Conservation (phyloP, 169 alveolate species). For the Plasmodium fragile region DNA sequence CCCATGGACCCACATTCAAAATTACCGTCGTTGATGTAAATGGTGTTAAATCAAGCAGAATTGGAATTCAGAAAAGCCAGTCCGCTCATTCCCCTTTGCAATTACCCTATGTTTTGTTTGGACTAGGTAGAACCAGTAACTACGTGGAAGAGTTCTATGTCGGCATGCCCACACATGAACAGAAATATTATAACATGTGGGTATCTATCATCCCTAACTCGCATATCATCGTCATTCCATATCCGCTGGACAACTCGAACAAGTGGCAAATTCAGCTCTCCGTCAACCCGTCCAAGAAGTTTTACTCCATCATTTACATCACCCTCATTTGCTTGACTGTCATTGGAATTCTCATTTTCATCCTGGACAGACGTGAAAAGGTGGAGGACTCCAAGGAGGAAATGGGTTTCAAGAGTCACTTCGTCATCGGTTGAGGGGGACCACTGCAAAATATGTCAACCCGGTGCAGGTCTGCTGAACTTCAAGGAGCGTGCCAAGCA, state of each 20-base stretch:
- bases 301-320: slow-evolving; percentile 78
- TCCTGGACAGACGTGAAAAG: slow-evolving; percentile 83
- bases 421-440: slow-evolving; percentile 54
- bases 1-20: slow-evolving; percentile 84
- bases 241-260: slow-evolving; percentile 79
- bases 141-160: slow-evolving; percentile 90
- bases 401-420: slow-evolving; percentile 82
- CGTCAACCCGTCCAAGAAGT: slow-evolving; percentile 84
- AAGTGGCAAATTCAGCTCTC: slow-evolving; percentile 86
- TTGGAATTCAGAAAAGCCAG: slow-evolving; percentile 79
- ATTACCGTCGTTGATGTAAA: slow-evolving; percentile 85
- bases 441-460: neutral
- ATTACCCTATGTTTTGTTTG: slow-evolving; percentile 79
- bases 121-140: slow-evolving; percentile 90
- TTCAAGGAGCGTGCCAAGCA: neutral
- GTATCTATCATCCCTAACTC: slow-evolving; percentile 87
- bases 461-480: neutral
- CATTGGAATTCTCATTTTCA: slow-evolving; percentile 82
- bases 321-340: slow-evolving; percentile 78
- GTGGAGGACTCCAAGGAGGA: slow-evolving; percentile 83
- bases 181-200: slow-evolving; percentile 84
- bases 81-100: slow-evolving; percentile 79
- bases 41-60: slow-evolving; percentile 81
- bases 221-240: slow-evolving; percentile 83
- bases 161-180: slow-evolving; percentile 85